Conservation (phyloP, 805 yeast species). For the Ogataea pignaliae region DNA sequence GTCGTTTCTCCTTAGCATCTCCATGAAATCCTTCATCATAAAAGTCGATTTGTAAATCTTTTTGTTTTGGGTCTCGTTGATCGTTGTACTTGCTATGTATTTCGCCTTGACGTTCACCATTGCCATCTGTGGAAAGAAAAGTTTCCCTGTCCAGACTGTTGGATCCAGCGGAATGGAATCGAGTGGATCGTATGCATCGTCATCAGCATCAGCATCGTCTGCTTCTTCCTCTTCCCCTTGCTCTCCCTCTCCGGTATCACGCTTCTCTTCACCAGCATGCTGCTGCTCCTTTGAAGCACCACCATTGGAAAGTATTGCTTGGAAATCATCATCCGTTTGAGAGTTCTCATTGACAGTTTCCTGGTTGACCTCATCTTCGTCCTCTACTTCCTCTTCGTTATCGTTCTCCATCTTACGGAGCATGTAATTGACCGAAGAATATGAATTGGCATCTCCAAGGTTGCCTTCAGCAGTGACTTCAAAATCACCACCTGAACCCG, state of each 20-base stretch:
- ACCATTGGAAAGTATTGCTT: too few species aligned
- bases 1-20: not conserved
- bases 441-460: not conserved
- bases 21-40: slow-evolving; percentile 16
- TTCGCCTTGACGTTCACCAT: slow-evolving; percentile 11
- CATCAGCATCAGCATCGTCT: slow-evolving; percentile 8
- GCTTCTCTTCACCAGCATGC: slow-evolving; percentile 4
- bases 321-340: too few species aligned
- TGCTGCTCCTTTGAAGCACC: too few species aligned
- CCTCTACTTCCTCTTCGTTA: slow-evolving; percentile 5
- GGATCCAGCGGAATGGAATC: slow-evolving; percentile 14
- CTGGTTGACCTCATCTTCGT: slow-evolving; percentile 11
- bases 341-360: slow-evolving; percentile 3
- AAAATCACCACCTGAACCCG: not conserved
- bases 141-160: slow-evolving; percentile 19
- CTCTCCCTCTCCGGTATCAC: slow-evolving; percentile 3
- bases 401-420: slow-evolving; percentile 7
- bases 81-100: slow-evolving; percentile 14
- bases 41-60: slow-evolving; percentile 9
- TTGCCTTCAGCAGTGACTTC: not conserved
- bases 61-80: slow-evolving; percentile 4
- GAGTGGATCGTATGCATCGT: slow-evolving; percentile 24
- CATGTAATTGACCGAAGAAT: too few species aligned
- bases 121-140: slow-evolving; percentile 17
- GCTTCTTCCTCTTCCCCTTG: slow-evolving; percentile 3